Evolutionary conservation across 2,329 filamentous ascomycete species (phyloP), one percentile per base, ranked within the genome.

Genomic region (Thielaviopsis ethacetica): DNA sequence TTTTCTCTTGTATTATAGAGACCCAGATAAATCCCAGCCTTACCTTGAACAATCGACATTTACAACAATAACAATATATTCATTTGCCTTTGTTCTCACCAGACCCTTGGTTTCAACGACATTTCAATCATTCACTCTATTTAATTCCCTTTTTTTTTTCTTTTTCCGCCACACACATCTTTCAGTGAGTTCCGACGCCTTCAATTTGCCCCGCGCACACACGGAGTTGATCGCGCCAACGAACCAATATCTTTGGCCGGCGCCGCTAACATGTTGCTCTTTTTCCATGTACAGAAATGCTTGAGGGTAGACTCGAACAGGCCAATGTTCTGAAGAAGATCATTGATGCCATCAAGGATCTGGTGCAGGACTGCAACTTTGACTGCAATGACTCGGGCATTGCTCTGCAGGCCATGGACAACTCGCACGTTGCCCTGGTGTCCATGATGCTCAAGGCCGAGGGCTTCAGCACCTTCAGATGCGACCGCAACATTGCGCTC

Each of bases 311-410:
- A 75, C 82, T 98, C 73, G 87, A 93, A 72, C 91, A 97, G 80
- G 91, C 94, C 63, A 80, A 83, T 69, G 80, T 95, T 72, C 82
- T 98, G 71, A 98, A 98, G 80, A 95, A 93, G 86, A 88, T 97
- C 63, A 91, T 98, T 68, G 94, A 98, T 71, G 89, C 94, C 67
- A 96, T 98, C 84, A 97, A 96, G 76, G 93, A 98, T 69, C 84
- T 98, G 56, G 93, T 98, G 58, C 93, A 97, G 75, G 93, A 98
- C 76, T 98, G 93, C 84, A 98, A 98, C 77, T 98, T 98, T 76
- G 93, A 98, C 80, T 98, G 94, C 86, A 98, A 97, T 86, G 94
- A 98, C 80, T 91, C 89, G 59, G 93, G 93, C 63, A 93, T 98
- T 69, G 91, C 91, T 56, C 87, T 98, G 59, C 93, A 98, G 75